Evolutionary conservation across 805 yeast species (phyloP).

Genomic region (Jamesozyma piceae): DNA sequence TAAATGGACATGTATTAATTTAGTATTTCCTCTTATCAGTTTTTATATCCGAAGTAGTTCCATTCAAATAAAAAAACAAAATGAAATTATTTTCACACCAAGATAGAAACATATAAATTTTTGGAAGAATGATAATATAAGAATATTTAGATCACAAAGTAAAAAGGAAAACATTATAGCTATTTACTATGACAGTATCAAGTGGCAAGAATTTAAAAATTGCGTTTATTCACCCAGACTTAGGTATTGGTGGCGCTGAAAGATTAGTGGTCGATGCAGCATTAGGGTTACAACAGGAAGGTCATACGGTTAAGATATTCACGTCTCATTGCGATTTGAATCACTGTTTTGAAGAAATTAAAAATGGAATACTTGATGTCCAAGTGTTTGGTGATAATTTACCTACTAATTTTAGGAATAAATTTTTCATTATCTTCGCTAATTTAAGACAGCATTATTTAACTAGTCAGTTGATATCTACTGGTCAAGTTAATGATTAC

Average conservation of each 20-base stretch:
- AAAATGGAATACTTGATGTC: slow-evolving; percentile 48
- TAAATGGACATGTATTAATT: too few species aligned
- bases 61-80: too few species aligned
- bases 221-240: slow-evolving; percentile 90
- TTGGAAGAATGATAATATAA: too few species aligned
- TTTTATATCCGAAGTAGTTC: too few species aligned
- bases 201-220: slow-evolving; percentile 36
- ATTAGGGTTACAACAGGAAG: slow-evolving; percentile 61
- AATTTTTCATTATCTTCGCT: slow-evolving; percentile 73
- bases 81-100: too few species aligned
- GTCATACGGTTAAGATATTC: slow-evolving; percentile 56
- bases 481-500: slow-evolving; percentile 40
- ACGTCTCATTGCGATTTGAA: slow-evolving; percentile 83
- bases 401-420: slow-evolving; percentile 61
- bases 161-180: neutral
- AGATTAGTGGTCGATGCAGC: slow-evolving; percentile 95
- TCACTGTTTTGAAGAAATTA: slow-evolving; percentile 89
- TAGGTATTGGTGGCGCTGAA: slow-evolving; percentile 98
- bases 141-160: too few species aligned
- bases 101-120: too few species aligned
- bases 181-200: neutral
- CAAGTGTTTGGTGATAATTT: slow-evolving; percentile 73
- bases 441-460: slow-evolving; percentile 72
- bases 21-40: too few species aligned
- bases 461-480: slow-evolving; percentile 36